Base-by-base conservation (phyloP, 345 rosid genomes). In the Pelargonium nanum region DNA sequence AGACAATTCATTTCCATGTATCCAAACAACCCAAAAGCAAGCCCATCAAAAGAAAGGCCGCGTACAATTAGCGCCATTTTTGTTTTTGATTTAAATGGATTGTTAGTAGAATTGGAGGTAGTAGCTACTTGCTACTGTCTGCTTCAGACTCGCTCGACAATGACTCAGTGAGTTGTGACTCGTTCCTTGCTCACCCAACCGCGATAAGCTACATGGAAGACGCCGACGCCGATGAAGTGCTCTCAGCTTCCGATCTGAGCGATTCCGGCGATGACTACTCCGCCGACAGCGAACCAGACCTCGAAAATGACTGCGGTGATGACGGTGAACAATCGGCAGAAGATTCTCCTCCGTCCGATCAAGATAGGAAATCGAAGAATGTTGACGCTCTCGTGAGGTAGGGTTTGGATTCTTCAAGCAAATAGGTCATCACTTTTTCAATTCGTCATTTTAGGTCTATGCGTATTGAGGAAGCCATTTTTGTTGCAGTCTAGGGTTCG, bases 311-410 rank as follows among this genome's bases (percentile, higher is more conserved):
- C 55, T 15, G 16, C 48, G 48, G 48, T 5, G 66, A 63, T 17
- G 71, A 56, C 2, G 65, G 55, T 10, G 72, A 61, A 60, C 53
- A 44, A 1, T 57, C 70, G 24, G 61, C 22, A 62, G 60, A 54
- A 83, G 75, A 22, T 65, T 70, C 75, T 74, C 68, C 75, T 25
- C 61, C 81, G 55, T 68, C 81, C 25, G 80, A 81, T 68, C 79
- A 69, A 65, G 92, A 86, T 61, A 78, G 79, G 61, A 93, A 89
- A 74, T 93, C 89, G 48, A 70, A 82, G 84, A 93, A 93, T 73
- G 92, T 93, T 1, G 88, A 89, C 54, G 96, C 91, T 71, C 93
- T 92, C 3, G 2, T 93, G 64, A 93, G 97, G 99, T 93, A 53
- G 44, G 48, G 59, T 56, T 66, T 68, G 45, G 22, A 32, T 40